These are phyloP conservation scores for Herpetomonas samuelpessoai DNA, from an alignment of 208 protist species.

Conservation along the genomic window DNA sequence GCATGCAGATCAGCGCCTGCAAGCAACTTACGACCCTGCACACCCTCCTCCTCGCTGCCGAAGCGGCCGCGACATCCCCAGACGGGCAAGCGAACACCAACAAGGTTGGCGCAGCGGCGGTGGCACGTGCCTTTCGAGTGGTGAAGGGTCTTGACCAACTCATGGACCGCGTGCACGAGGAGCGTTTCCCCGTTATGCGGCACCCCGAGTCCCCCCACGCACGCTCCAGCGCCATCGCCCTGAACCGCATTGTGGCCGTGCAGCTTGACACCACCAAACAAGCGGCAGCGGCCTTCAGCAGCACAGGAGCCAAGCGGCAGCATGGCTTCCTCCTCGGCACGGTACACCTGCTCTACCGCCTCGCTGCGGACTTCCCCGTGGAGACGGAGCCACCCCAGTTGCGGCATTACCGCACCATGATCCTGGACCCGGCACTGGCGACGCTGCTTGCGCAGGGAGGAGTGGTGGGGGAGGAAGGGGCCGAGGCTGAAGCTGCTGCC, in stretches of 20 bases:
- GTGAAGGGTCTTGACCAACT: conserved; percentile 54
- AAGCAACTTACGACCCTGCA: conserved; percentile 65
- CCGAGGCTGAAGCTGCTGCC: conserved; percentile 18
- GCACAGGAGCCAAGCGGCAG: conserved; percentile 18
- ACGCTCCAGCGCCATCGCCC: conserved; percentile 30
- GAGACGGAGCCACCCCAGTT: conserved; percentile 56
- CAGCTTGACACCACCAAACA: conserved; percentile 45
- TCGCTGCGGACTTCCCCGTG: conserved; percentile 46
- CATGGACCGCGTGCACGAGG: conserved; percentile 26
- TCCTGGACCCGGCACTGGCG: conserved; percentile 58
- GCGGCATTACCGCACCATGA: conserved; percentile 50
- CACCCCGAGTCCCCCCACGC: conserved; percentile 37
- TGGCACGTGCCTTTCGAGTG: conserved; percentile 21
- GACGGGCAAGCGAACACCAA: neutral
- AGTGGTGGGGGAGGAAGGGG: neutral
- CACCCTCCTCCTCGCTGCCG: conserved; percentile 31
- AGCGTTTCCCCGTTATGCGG: conserved; percentile 27
- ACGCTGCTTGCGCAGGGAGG: conserved; percentile 20
- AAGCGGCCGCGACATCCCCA: neutral
- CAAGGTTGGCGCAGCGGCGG: conserved; percentile 1
- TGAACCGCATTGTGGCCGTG: conserved; percentile 62
- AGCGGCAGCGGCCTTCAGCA: conserved; percentile 12
- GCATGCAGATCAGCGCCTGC: conserved; percentile 33
- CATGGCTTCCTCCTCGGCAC: conserved; percentile 47
- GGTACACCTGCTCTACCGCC: conserved; percentile 60